A percentile compares a stretch with the other conserved stretches of the same genome.
Conservation (phyloP, 2,329 filamentous ascomycete species). For the Gremmenia infestans region DNA sequence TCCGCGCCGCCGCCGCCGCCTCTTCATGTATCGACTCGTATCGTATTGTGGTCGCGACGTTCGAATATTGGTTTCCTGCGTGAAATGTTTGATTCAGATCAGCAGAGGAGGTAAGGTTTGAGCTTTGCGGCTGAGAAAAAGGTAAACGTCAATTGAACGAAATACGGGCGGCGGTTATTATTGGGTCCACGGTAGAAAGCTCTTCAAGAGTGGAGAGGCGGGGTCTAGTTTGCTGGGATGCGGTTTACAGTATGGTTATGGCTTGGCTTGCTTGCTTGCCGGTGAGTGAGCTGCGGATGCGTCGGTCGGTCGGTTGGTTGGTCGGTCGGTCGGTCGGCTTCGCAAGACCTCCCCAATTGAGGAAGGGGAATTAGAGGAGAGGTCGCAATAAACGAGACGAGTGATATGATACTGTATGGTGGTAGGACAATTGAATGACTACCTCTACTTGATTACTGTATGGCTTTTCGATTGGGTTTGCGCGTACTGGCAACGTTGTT, state of each 20-base stretch:
- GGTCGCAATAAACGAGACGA: neutral
- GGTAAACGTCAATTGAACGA: neutral
- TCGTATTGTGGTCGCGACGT: neutral
- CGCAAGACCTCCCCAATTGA: neutral
- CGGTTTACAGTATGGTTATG: neutral
- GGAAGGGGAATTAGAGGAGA: neutral
- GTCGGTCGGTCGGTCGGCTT: neutral
- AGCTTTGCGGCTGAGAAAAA: constrained; percentile 10
- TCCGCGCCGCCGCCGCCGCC: neutral
- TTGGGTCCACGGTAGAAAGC: constrained; percentile 9
- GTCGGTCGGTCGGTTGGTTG: neutral
- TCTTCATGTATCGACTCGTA: neutral
- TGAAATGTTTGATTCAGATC: neutral
- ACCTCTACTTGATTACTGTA: neutral
- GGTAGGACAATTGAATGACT: constrained; percentile 8
- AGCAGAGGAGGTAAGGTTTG: neutral
- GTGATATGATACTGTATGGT: neutral
- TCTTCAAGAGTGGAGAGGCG: constrained; percentile 11
- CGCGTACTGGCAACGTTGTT: constrained; percentile 22
- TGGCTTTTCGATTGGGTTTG: neutral
- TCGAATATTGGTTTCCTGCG: neutral
- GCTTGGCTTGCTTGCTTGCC: too few species aligned
- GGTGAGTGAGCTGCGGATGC: too few species aligned
- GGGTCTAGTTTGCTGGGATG: constrained; percentile 11
- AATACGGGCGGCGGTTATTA: constrained; percentile 1